Base-by-base conservation (phyloP, 495 filamentous ascomycete species). In the Cercophora scortea region DNA sequence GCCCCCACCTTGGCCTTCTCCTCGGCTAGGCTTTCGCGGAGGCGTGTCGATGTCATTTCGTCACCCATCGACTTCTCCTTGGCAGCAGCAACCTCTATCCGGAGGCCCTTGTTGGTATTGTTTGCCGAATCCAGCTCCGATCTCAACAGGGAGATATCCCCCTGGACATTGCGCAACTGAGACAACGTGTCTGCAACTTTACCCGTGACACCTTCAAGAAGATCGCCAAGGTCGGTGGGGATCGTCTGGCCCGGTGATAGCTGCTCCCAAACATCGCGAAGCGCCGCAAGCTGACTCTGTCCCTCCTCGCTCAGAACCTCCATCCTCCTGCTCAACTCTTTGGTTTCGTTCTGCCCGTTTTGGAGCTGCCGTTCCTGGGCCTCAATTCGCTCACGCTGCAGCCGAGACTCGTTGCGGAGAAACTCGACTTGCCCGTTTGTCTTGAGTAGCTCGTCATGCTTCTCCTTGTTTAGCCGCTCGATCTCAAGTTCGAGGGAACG, bases 401-500 rank as follows among this genome's bases (percentile, higher is more conserved):
- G 56, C 45, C 67, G 68, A n/a, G 72, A 66, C 58, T 84, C 81
- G 35, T 78, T 78, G 16, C 76, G 75, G n/a, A 81, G 54, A 56
- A 72, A 76, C 25, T 78, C 75, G 44, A 77, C 62, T 61, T 81
- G 77, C 32, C 69, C 78, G 55, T 76, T 76, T 0, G 77, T 73
- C 48, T 78, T 82, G 16, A 80, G 70, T 9, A 71, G 63, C 50
- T 86, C 79, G 32, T 84, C 77, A 12, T 71, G 72, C 39, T 80
- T 77, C 45, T 79, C 79, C 41, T 72, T 77, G 13, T 72, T 76
- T 1, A 83, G 62, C 40, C 63, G 71, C 46, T 89, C 83, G 18
- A 95, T 68, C 52, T 95, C 88, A 13, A 75, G 66, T 61, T 89
- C 80, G 1, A 95, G 74, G 8, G 75, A 68, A n/a, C 79, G 80